Base-by-base conservation (phyloP, 306 rosid species). In the Cicer cuneatum region DNA sequence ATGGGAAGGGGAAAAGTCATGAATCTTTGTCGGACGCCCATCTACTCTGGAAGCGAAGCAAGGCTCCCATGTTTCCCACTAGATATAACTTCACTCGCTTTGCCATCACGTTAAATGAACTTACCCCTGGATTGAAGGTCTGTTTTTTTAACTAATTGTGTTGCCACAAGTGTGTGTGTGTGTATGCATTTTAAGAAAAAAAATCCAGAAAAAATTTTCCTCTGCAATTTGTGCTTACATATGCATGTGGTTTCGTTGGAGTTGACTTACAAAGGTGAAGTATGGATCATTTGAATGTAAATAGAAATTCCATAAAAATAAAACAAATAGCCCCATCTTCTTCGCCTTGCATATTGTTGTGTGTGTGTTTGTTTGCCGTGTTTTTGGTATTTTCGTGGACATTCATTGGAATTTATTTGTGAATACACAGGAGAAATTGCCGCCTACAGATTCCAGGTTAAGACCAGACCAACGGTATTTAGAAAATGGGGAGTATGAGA, bases 401-500 rank as follows among this genome's bases (percentile, higher is more conserved):
- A 81, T 8, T 79, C 64, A 76, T 19, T 45, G 41, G 15, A 59
- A 19, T 60, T 79, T 76, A 63, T 49, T 35, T 46, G 71, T 46
- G 67, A 8, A 41, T 80, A 21, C 61, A 74, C 83, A 95, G 99
- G 96, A 89, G 72, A 92, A 82, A 77, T 86, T 95, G 82, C 99
- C 99, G n/a, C 99, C 99, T 13, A 95, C 99, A 68, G 99, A 95
- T 86, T 95, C 99, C 75, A 95, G 99, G 86, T 81, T 95, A 41
- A 90, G 99, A 79, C 99, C 99, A 14, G 99, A 95, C 84, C 99
- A 95, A 74, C 85, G 99, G 82, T 90, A 87, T 86, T 78, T 95
- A 80, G 99, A 95, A 85, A 95, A 92, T 72, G 99, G 99, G 76
- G 97, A 90, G 83, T 95, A 89, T 68, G 99, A 95, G 83, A 92